Percentiles rank a stretch among this genome's conserved stretches.
These are phyloP conservation scores for Hypoxylon sp. DNA, from an alignment of 2,329 filamentous ascomycete species.

Conservation along the genomic window DNA sequence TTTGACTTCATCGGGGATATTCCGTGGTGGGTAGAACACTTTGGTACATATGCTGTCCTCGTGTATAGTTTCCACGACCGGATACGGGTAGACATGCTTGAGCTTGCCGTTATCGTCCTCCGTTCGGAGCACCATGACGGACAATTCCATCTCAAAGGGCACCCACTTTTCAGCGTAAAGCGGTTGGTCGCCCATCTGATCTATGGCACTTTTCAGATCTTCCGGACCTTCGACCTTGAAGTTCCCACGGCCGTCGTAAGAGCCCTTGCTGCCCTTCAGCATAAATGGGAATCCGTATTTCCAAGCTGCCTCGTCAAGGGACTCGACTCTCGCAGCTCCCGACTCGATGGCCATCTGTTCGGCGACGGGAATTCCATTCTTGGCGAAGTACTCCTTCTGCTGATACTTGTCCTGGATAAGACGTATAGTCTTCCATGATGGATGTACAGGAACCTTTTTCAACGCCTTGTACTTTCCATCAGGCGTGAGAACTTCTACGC, in stretches of 20 bases:
- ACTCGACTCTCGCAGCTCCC: conserved; percentile 62
- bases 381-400: conserved; percentile 82
- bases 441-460: conserved; percentile 72
- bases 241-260: conserved; percentile 87
- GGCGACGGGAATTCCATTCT: conserved; percentile 75
- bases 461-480: conserved; percentile 48
- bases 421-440: conserved; percentile 85
- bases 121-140: conserved; percentile 94
- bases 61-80: conserved; percentile 92
- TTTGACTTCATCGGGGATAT: conserved; percentile 67
- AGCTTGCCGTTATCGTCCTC: conserved; percentile 68
- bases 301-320: conserved; percentile 69
- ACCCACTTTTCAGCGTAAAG: conserved; percentile 93
- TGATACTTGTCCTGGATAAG: conserved; percentile 93
- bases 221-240: conserved; percentile 57
- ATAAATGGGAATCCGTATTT: conserved; percentile 85
- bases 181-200: conserved; percentile 73
- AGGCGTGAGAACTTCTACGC: conserved; percentile 62
- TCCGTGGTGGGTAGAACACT: conserved; percentile 84
- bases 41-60: conserved; percentile 96
- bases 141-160: conserved; percentile 84
- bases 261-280: conserved; percentile 89
- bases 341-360: conserved; percentile 71
- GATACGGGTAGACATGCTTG: conserved; percentile 73
- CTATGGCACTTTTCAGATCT: conserved; percentile 69